phyloP scores from a whole-genome alignment of 805 yeast species.

The Zygosaccharomyces lentus region DNA sequence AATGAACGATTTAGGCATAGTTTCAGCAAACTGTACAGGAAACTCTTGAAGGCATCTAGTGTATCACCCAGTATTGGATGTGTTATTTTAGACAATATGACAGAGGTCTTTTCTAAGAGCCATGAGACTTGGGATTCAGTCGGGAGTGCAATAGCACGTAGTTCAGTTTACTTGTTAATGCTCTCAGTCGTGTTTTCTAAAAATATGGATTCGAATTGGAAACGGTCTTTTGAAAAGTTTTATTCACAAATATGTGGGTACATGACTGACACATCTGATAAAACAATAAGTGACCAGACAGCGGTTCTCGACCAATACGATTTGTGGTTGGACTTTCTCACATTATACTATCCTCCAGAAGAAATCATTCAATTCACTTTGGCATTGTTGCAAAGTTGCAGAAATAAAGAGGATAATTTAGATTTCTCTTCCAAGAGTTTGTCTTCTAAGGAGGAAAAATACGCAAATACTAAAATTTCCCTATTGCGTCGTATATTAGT shows the following conservation, averaged over 20 bases:
- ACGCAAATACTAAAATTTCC: constrained; percentile 57
- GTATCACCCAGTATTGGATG: constrained; percentile 50
- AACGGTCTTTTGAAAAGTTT: constrained; percentile 29
- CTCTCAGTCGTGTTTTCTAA: constrained; percentile 34
- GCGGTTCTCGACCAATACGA: constrained; percentile 57
- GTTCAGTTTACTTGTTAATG: constrained; percentile 48
- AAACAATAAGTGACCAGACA: constrained; percentile 58
- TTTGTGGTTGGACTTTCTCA: constrained; percentile 45
- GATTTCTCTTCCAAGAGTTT: constrained; percentile 11
- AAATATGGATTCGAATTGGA: constrained; percentile 24
- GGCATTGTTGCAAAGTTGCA: constrained; percentile 22
- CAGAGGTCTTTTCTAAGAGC: constrained; percentile 46
- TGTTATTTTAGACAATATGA: constrained; percentile 44
- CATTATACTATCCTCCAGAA: constrained; percentile 13
- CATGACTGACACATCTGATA: constrained; percentile 43
- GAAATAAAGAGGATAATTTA: constrained; percentile 18
- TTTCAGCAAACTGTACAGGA: constrained; percentile 47
- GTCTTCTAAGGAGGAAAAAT: constrained; percentile 40
- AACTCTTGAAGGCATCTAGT: constrained; percentile 20
- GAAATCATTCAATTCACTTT: constrained; percentile 18
- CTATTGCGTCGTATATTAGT: constrained; percentile 53
- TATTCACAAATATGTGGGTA: constrained; percentile 40
- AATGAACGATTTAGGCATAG: constrained; percentile 59
- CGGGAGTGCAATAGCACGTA: constrained; percentile 61
- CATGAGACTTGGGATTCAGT: constrained; percentile 55